Evolutionary conservation across 306 rosid genomes (phyloP).

Genomic region (Morella rubra): DNA sequence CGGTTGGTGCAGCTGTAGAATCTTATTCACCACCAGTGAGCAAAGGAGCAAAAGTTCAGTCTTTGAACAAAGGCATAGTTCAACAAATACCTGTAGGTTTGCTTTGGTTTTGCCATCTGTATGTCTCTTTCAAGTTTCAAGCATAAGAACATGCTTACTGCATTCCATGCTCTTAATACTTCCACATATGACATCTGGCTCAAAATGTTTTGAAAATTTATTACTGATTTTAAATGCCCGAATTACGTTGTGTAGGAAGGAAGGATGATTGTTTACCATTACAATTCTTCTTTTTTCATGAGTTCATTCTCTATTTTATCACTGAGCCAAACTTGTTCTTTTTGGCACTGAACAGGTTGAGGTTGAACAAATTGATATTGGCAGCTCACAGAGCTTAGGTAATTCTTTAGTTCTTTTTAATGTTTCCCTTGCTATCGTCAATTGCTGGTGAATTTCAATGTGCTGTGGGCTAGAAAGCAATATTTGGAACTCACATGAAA

Average conservation of each 20-base stretch:
- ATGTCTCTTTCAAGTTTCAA: not conserved
- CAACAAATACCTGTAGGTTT: constrained; percentile 12
- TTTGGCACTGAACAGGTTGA: constrained; percentile 12
- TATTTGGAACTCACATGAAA: too few relatives aligned
- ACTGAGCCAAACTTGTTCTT: not conserved
- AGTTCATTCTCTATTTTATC: not conserved
- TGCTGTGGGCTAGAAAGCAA: not conserved
- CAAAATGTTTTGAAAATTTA: not conserved
- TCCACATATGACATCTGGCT: not conserved
- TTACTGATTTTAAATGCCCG: not conserved
- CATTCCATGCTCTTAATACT: not conserved
- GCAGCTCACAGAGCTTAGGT: constrained; percentile 15
- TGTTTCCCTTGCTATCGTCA: not conserved
- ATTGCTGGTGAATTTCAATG: not conserved
- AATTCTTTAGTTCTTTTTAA: not conserved
- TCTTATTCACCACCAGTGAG: constrained; percentile 11
- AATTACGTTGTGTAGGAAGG: not conserved
- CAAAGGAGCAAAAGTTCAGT: constrained; percentile 14
- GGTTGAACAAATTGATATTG: constrained; percentile 1
- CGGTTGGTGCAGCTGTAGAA: constrained; percentile 12
- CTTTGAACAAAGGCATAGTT: constrained; percentile 10
- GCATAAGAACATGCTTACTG: not conserved
- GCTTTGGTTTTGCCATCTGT: not conserved
- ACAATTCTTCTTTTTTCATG: not conserved
- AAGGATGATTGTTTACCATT: not conserved